Evolutionary conservation across 805 yeast genomes (phyloP).

Genomic region (Candida rishiriensis): DNA sequence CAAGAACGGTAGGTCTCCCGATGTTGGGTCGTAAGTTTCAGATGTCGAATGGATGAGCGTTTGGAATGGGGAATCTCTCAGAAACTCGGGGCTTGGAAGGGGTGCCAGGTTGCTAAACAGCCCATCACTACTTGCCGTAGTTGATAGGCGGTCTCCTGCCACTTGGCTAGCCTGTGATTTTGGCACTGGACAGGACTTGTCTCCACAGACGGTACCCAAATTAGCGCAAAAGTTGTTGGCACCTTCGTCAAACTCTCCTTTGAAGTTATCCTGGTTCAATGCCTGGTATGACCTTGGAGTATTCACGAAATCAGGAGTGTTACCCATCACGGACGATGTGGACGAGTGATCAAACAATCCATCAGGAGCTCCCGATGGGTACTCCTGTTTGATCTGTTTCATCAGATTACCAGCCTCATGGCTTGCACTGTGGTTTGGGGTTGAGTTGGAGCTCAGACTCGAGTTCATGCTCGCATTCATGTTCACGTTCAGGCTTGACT

Average conservation of each 20-base stretch:
- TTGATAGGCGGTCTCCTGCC: too few relatives aligned
- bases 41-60: constrained; percentile 8
- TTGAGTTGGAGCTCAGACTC: neutral
- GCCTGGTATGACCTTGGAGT: constrained; percentile 5
- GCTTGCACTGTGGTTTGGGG: neutral
- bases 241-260: constrained; percentile 57
- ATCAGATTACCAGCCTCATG: neutral
- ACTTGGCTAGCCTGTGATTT: constrained; percentile 14
- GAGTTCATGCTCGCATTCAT: neutral
- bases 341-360: neutral
- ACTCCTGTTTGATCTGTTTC: neutral
- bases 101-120: too few relatives aligned
- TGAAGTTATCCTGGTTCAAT: constrained; percentile 20
- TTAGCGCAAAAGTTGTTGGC: constrained; percentile 72
- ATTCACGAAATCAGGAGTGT: neutral
- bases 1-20: constrained; percentile 42
- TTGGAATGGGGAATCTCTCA: constrained; percentile 19
- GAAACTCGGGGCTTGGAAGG: too few relatives aligned
- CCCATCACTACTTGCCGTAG: too few relatives aligned
- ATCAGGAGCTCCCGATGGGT: neutral
- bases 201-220: constrained; percentile 80
- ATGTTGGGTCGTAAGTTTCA: neutral
- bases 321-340: neutral
- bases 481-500: neutral
- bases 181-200: constrained; percentile 64